Base-by-base conservation (phyloP, 108 stramenopile genomes). In the Chaetoceros tenuissimus region DNA sequence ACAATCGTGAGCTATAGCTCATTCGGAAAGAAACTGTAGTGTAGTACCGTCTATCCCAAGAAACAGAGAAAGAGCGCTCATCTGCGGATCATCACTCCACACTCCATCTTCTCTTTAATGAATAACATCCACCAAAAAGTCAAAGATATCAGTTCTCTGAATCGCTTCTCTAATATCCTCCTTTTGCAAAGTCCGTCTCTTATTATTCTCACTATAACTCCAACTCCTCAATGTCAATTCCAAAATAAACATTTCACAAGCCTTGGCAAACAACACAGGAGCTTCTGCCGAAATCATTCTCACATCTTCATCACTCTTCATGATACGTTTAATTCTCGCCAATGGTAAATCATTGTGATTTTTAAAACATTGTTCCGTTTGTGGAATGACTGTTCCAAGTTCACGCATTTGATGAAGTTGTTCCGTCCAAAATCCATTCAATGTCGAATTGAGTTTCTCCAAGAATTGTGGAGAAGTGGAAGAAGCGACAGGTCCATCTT, bases 281-380 rank as follows among this genome's bases (percentile, higher is more conserved):
- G 96, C 98, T 77, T 99, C 98, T 3, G 98, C 98, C 23, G 85
- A 87, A 54, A 95, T 95, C 94, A 95, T 95, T 29, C 91, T 64
- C 0, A 95, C 94, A 77, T 93, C 94, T 63, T 99, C 96, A 68
- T 99, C 96, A 43, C 79, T 82, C 73, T 99, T 97, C 98, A 99
- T 99, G 60, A 99, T 99, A 28, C 98, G 83, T 72, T 99, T 99
- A 78, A 99, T 99, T 8, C 98, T 79, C 1, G 96, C 96, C 60
- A 99, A 66, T 0, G 94, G 94, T 51, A 95, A 73, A 60, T 93
- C 91, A 62, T 93, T 93, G 73, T 93, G 91, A 24, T 75, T 89
- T 58, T 93, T 93, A 62, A 93, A 93, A 59, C 89, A 87, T 60
- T 93, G 82, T 65, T 93, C 91, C 1, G 83, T 85, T 59, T 80